Conservation (phyloP, 192 early-diverging fungal species). For the Coemansia sp. region DNA sequence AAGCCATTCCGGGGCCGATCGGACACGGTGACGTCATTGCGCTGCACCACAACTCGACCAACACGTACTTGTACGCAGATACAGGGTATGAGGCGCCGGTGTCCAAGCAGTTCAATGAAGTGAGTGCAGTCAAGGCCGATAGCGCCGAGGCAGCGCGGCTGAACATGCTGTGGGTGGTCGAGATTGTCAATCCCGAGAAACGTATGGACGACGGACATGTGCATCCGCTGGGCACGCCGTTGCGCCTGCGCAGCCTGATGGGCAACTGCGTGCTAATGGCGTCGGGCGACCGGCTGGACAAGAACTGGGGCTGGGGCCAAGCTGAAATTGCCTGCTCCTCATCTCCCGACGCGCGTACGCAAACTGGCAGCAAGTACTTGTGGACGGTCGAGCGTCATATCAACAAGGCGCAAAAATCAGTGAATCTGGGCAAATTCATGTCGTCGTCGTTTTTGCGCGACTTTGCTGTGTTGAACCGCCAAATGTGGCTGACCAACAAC, state of each 20-base stretch:
- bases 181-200: slow-evolving; percentile 62
- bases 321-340: slow-evolving; percentile 87
- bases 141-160: slow-evolving; percentile 32
- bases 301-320: slow-evolving; percentile 88
- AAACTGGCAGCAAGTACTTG: slow-evolving; percentile 40
- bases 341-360: not conserved
- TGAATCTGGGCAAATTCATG: slow-evolving; percentile 62
- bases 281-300: slow-evolving; percentile 72
- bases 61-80: slow-evolving; percentile 61
- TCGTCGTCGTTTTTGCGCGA: slow-evolving; percentile 53
- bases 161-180: slow-evolving; percentile 86
- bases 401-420: slow-evolving; percentile 68
- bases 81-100: slow-evolving; percentile 62
- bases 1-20: slow-evolving; percentile 57
- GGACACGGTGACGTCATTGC: slow-evolving; percentile 71
- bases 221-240: slow-evolving; percentile 60
- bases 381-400: slow-evolving; percentile 93
- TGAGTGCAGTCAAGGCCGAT: slow-evolving; percentile 46
- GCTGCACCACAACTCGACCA: slow-evolving; percentile 64
- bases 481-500: slow-evolving; percentile 81
- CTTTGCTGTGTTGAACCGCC: slow-evolving; percentile 67
- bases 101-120: slow-evolving; percentile 65
- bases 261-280: slow-evolving; percentile 73
- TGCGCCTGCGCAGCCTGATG: slow-evolving; percentile 72
- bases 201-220: slow-evolving; percentile 54